phyloP scores from a whole-genome alignment of 257 asterid species.

The Scutellaria galericulata region DNA sequence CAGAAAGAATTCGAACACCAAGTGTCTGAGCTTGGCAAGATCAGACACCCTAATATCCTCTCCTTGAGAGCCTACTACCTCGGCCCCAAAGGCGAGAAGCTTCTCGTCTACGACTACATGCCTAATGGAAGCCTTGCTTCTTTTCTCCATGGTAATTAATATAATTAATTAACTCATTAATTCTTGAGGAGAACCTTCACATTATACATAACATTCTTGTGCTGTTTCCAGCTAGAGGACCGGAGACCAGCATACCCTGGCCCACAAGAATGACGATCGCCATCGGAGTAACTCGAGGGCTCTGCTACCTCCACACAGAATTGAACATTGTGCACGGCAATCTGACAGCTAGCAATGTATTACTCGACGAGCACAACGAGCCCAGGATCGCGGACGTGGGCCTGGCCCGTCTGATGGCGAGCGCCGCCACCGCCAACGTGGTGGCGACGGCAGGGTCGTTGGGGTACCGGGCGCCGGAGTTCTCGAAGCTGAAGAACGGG shows the following conservation, averaged over 20 bases:
- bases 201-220: not conserved
- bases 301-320: conserved; percentile 64
- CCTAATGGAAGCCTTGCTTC: conserved; percentile 91
- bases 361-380: conserved; percentile 64
- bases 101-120: conserved; percentile 90
- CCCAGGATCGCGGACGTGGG: conserved; percentile 73
- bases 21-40: conserved; percentile 79
- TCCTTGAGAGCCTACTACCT: conserved; percentile 89
- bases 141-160: conserved; percentile 74
- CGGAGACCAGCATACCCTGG: conserved; percentile 71
- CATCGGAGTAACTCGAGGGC: conserved; percentile 70
- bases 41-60: conserved; percentile 68
- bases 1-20: conserved; percentile 84
- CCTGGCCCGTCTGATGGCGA: conserved; percentile 52
- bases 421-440: conserved; percentile 46
- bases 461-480: conserved; percentile 91
- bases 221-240: conserved; percentile 58
- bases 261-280: conserved; percentile 73
- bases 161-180: no score
- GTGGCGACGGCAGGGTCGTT: conserved; percentile 59
- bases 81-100: conserved; percentile 99
- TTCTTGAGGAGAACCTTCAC: no score
- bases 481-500: conserved; percentile 69
- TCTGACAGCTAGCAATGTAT: conserved; percentile 64
- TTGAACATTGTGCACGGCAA: conserved; percentile 54